Base-by-base conservation (phyloP, 1,284 basidiomycete species). In the Cutaneotrichosporon mucoides region DNA sequence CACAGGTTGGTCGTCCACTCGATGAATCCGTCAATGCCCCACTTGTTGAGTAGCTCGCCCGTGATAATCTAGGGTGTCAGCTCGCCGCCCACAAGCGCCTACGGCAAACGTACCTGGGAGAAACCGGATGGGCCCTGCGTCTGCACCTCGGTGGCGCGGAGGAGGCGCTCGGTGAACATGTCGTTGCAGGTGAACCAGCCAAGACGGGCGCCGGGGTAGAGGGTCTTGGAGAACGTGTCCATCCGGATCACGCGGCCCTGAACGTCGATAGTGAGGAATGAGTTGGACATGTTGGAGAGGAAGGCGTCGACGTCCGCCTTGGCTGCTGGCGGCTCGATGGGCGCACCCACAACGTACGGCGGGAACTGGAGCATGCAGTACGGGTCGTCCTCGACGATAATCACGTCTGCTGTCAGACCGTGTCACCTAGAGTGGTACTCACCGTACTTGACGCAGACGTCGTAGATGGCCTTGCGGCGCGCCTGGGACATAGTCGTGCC, bases 381-480 rank as follows among this genome's bases (percentile, higher is more conserved):
- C 12, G 88, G 88, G 73, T 89, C 88, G 64, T 89, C 87, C 76
- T 89, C 87, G 55, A 85, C 80, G 61, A 87, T 86, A 60, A 88
- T 82, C 13, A 87, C 66, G 63, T 89, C 86, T 64, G 56, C 35
- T 24, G 24, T 24, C 24, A 44, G 33, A 10, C 41, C 10, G 33
- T 24, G 51, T 12, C 15, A 10, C 2, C 9, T 8, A 10, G 9
- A 12, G 51, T 11, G 24, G 24, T 35, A 62, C 65, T 60, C 37
- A 68, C 68, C 71, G 71, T 84, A 89, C 78, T 88, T 85, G 56
- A 88, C 86, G 63, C 87, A 88, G 56, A 90, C 79, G 35, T 84
- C 83, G 74, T 91, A 91, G 60, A 91, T 88, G 55, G 83, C 84
- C 73, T 86, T 83, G 79, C 89, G 88, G 62, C 88, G 81, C 58